These are phyloP conservation scores for Apodospora peruviana DNA, from an alignment of 495 filamentous ascomycete genomes.

Conservation along the genomic window DNA sequence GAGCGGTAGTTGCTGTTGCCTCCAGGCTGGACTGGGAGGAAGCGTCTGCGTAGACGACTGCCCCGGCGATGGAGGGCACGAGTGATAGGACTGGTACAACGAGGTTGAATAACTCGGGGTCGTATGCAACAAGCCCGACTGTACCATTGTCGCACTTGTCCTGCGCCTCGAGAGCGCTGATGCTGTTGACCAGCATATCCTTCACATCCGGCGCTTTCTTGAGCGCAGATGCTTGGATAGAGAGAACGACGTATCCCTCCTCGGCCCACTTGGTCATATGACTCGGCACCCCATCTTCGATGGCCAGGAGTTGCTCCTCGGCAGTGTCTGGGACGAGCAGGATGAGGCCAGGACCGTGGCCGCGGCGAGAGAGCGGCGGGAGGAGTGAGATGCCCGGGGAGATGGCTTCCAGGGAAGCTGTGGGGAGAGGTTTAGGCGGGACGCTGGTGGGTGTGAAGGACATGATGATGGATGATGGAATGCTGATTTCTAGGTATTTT, in stretches of 20 bases:
- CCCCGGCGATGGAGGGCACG: too few species aligned
- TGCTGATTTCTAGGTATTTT: too few species aligned
- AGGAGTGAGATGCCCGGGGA: constrained; percentile 26
- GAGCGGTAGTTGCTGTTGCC: background rate
- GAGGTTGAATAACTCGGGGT: background rate
- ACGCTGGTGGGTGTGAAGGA: too few species aligned
- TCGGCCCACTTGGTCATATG: constrained; percentile 55
- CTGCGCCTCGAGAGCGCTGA: constrained; percentile 18
- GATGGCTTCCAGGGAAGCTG: too few species aligned
- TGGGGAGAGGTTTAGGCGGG: too few species aligned
- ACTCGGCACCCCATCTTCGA: constrained; percentile 31
- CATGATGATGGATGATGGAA: too few species aligned
- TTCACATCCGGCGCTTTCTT: constrained; percentile 26
- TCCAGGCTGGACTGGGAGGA: background rate
- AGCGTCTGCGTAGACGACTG: background rate
- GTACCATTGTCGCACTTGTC: constrained; percentile 4
- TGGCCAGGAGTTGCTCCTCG: constrained; percentile 2
- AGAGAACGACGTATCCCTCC: constrained; percentile 52
- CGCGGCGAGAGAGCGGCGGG: constrained; percentile 52
- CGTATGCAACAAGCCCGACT: background rate
- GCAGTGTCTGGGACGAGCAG: constrained; percentile 23
- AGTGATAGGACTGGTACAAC: too few species aligned
- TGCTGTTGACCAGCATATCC: constrained; percentile 3
- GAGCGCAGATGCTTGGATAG: too few species aligned
- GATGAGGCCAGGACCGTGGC: constrained; percentile 50